Base-by-base conservation (phyloP, 2,329 filamentous ascomycete species). In the Xylariaceae sp. region DNA sequence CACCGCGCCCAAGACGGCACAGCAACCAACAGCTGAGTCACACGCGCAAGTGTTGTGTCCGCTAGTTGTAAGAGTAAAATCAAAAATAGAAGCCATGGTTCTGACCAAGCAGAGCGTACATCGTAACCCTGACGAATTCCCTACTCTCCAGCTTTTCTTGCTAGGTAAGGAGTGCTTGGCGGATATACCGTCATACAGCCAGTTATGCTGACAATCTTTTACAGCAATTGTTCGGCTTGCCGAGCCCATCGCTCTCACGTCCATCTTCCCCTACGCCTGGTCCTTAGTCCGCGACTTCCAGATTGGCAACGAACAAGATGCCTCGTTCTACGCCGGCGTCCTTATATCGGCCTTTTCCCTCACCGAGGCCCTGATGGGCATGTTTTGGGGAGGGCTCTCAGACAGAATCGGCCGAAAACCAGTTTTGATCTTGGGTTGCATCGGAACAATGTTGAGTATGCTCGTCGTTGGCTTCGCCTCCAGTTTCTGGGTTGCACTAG, bases 261-360 rank as follows among this genome's bases (percentile, higher is more conserved):
- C 89, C 64, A 94, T 96, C 69, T 95, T 92, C 62, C 91, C 91
- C 17, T 96, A 96, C 69, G 89, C 89, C 52, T 95, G 87, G 87
- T 80, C 86, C 52, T 83, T 92, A 59, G 85, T 92, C 58, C 88
- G 88, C 69, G 77, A 83, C 59, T 90, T 90, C 68, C 64, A 88
- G 38, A 77, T 91, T 59, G 87, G 86, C 54, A 78, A 81, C 60
- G 81, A 83, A 58, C 74, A 81, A 70, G 82, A 91, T 81, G 88
- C 89, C 53, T 95, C 85, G 35, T 92, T 89, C 71, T 95, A 95
- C 70, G 87, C 91, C 30, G 91, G 91, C 44, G 75, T 94, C 57
- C 82, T 95, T 67, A 90, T 95, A 60, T 92, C 90, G 11, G 85
- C 90, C 61, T 95, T 90, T 72, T 87, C 87, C 54, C 80, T 90